Evolutionary conservation across 2,329 filamentous ascomycete genomes (phyloP).

Genomic region (Thelonectria olida): DNA sequence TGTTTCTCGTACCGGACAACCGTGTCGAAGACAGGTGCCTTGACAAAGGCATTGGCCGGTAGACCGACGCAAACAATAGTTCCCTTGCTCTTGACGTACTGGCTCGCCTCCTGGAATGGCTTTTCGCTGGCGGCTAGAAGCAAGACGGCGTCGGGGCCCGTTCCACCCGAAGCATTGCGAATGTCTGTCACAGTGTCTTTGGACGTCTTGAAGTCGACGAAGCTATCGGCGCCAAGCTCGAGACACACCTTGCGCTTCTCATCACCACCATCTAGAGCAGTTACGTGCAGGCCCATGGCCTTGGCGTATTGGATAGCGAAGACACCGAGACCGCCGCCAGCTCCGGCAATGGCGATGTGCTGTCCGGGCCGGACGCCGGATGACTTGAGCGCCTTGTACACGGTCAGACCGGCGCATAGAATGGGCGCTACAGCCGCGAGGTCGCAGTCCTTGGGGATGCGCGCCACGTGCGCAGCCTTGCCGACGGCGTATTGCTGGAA

Average conservation of each 20-base stretch:
- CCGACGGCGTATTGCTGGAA: constrained; percentile 91
- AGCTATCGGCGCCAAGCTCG: constrained; percentile 74
- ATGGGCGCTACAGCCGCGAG: constrained; percentile 81
- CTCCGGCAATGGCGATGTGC: constrained; percentile 82
- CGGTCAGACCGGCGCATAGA: constrained; percentile 84
- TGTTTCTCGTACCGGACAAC: constrained; percentile 61
- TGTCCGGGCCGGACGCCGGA: constrained; percentile 76
- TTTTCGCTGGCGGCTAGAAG: constrained; percentile 85
- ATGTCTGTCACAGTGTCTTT: constrained; percentile 83
- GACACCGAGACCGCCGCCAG: constrained; percentile 80
- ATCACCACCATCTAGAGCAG: constrained; percentile 83
- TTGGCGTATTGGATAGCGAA: constrained; percentile 85
- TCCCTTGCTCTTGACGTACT: constrained; percentile 82
- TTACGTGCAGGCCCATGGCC: constrained; percentile 81
- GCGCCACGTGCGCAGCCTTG: constrained; percentile 82
- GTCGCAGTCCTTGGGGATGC: constrained; percentile 76
- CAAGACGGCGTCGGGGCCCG: constrained; percentile 85
- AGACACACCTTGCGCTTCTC: constrained; percentile 74
- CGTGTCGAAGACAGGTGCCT: constrained; percentile 85
- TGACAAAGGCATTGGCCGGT: constrained; percentile 81
- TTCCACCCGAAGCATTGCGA: constrained; percentile 72
- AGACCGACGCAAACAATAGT: constrained; percentile 86
- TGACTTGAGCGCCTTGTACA: constrained; percentile 87
- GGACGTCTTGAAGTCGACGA: constrained; percentile 79
- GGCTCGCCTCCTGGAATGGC: constrained; percentile 90